Conservation (phyloP, 768 basidiomycete species). For the Pleurotus ostreatus region DNA sequence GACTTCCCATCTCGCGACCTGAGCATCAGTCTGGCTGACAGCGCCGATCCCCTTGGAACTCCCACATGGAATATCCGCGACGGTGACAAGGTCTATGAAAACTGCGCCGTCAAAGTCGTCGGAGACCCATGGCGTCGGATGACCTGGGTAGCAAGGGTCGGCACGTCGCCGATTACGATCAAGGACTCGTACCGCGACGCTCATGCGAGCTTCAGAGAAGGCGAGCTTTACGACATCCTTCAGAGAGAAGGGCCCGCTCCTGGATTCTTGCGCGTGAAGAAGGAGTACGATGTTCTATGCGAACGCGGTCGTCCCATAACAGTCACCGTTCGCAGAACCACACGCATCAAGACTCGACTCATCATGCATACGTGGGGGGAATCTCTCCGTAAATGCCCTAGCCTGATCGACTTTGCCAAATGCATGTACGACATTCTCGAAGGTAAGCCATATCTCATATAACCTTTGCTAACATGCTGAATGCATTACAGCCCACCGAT, state of each 20-base stretch:
- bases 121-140: slow-evolving; percentile 6
- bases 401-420: background rate
- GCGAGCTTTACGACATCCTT: slow-evolving; percentile 6
- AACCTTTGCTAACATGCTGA: background rate
- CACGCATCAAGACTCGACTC: background rate
- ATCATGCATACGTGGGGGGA: background rate
- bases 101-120: slow-evolving; percentile 7
- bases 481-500: background rate
- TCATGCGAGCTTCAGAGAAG: slow-evolving; percentile 1
- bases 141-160: slow-evolving; percentile 6
- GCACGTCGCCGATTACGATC: background rate
- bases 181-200: slow-evolving; percentile 2
- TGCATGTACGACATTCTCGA: slow-evolving; percentile 5
- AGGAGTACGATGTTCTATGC: too few species aligned
- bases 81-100: background rate
- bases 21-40: slow-evolving; percentile 4
- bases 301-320: background rate
- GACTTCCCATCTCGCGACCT: slow-evolving; percentile 1
- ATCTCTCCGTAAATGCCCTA: background rate
- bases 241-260: background rate
- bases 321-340: background rate
- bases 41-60: background rate
- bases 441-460: background rate
- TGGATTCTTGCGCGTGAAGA: background rate
- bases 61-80: slow-evolving; percentile 7